phyloP scores from a whole-genome alignment of 345 rosid species.

The Pugionium dolabratum region DNA sequence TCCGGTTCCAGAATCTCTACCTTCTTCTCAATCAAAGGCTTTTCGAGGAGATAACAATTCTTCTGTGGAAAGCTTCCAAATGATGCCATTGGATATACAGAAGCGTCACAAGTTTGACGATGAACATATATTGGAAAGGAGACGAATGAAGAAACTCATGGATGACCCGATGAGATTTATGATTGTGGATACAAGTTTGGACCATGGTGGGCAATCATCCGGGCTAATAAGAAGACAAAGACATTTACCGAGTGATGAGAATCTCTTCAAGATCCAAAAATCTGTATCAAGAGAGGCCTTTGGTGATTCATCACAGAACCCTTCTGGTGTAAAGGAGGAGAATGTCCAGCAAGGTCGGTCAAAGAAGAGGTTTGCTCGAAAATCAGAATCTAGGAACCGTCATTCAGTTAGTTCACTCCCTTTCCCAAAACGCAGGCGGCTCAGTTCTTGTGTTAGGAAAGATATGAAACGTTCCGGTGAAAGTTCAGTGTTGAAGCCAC shows the following conservation, averaged over 20 bases:
- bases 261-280: constrained; percentile 1
- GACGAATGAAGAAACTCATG: constrained; percentile 35
- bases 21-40: constrained; percentile 35
- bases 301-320: too few relatives aligned
- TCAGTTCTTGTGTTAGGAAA: constrained; percentile 52
- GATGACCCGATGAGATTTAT: constrained; percentile 44
- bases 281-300: too few relatives aligned
- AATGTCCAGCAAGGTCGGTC: constrained; percentile 41
- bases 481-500: constrained; percentile 28
- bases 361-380: constrained; percentile 49
- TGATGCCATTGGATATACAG: constrained; percentile 1
- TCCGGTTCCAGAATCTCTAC: background rate
- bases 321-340: constrained; percentile 32
- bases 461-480: constrained; percentile 42
- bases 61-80: constrained; percentile 22
- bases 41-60: constrained; percentile 35
- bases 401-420: constrained; percentile 47
- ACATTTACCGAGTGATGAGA: constrained; percentile 40
- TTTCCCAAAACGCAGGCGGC: constrained; percentile 50
- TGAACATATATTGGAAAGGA: constrained; percentile 25
- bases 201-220: constrained; percentile 40
- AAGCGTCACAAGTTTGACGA: background rate
- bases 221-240: constrained; percentile 45
- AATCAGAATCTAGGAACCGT: constrained; percentile 38
- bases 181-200: constrained; percentile 61